phyloP scores from a whole-genome alignment of 2,329 filamentous ascomycete species.

The Fusarium chuoi region DNA sequence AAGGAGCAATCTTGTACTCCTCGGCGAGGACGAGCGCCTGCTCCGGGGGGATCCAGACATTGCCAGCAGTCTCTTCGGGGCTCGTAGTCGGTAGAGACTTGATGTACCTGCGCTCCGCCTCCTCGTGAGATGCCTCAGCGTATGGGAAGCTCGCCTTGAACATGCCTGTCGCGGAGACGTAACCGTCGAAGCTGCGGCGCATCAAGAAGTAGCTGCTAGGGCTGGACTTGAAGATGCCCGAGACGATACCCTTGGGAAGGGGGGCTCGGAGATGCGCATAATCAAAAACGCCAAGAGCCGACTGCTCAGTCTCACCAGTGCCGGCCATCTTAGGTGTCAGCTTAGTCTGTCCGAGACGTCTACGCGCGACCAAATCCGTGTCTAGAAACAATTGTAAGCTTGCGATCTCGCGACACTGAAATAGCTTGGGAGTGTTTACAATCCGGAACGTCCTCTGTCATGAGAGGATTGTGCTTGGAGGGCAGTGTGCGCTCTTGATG shows the following conservation, averaged over 20 bases:
- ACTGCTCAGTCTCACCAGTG: slow-evolving; percentile 76
- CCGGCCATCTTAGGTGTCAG: slow-evolving; percentile 84
- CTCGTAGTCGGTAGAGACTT: slow-evolving; percentile 85
- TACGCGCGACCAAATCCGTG: slow-evolving; percentile 79
- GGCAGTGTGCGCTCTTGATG: slow-evolving; percentile 62
- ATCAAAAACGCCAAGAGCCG: slow-evolving; percentile 86
- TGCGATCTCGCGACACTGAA: slow-evolving; percentile 19
- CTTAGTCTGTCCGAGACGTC: slow-evolving; percentile 92
- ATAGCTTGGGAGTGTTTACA: slow-evolving; percentile 58
- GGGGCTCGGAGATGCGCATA: slow-evolving; percentile 96
- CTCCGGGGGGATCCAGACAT: slow-evolving; percentile 92
- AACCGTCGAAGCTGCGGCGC: slow-evolving; percentile 87
- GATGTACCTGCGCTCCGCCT: slow-evolving; percentile 82
- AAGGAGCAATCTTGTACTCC: slow-evolving; percentile 86
- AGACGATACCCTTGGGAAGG: slow-evolving; percentile 88
- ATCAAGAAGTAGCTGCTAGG: slow-evolving; percentile 98
- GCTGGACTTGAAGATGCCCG: slow-evolving; percentile 89
- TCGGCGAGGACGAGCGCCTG: slow-evolving; percentile 83
- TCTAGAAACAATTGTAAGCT: slow-evolving; percentile 60
- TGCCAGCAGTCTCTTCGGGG: slow-evolving; percentile 91
- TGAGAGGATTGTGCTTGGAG: slow-evolving; percentile 71
- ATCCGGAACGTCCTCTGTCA: slow-evolving; percentile 70
- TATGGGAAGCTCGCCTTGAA: slow-evolving; percentile 91
- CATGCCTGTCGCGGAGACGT: slow-evolving; percentile 88
- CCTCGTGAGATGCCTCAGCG: slow-evolving; percentile 77